Evolutionary conservation across 148 eudicot species (phyloP), one percentile per base, ranked within the genome.

Genomic region (Polygonum maritimum): DNA sequence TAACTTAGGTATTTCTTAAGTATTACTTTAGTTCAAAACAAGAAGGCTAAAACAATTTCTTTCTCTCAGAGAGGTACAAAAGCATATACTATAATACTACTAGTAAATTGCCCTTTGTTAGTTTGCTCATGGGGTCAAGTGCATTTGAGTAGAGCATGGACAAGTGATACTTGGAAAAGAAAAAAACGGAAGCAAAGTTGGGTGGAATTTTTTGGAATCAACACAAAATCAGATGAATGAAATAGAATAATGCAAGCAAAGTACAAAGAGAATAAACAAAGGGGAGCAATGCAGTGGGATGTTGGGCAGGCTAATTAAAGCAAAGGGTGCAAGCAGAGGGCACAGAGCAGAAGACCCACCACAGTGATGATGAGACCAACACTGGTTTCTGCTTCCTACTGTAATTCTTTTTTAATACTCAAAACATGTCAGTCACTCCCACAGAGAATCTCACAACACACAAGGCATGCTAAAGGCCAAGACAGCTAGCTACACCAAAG

Each of bases 161-260:
- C 15, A 57, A 57, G 16, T 26, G 69, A 60, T 60, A 60, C 69
- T 60, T 3, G 2, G 26, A 58, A 26, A 10, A 60, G 4, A 7
- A 10, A 60, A 11, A 7, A 44, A 1, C 47, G 31, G 44, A 67
- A 65, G 71, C 15, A 65, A 65, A 65, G 41, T 2, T 65, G 71
- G 41, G 71, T 65, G 71, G 41, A 35, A 65, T 65, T 36, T 60
- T 60, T 60, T 15, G 69, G 69, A 60, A 60, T 60, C 69, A 60
- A 60, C 67, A 60, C 69, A 60, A 60, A 58, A 26, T 26, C 2
- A 31, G 16, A 75, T 67, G 69, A 65, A 63, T 48, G 58, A 40
- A 57, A 48, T 75, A 48, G 57, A n/a, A 35, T 48, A 45, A 36
- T 75, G 41, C n/a, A 51, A 38, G 76, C 18, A 52, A 79, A 48